Conservation (phyloP, 352 stramenopile species). For the Phytophthora tubulina region DNA sequence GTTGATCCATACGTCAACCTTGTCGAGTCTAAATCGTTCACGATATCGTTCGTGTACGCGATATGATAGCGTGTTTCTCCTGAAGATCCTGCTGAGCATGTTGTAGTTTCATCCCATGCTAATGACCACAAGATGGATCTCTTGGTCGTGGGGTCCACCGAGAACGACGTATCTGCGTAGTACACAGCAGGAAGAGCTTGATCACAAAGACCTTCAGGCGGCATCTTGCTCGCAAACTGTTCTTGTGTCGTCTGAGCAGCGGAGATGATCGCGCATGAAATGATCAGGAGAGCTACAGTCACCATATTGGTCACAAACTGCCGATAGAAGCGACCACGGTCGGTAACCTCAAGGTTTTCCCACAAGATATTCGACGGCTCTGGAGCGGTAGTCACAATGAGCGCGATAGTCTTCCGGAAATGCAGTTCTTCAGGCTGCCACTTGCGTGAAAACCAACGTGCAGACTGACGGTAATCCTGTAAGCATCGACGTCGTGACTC, state of each 20-base stretch:
- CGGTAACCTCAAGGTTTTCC: slow-evolving; percentile 83
- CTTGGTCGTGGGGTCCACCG: slow-evolving; percentile 10
- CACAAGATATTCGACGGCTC: slow-evolving; percentile 89
- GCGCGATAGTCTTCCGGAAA: slow-evolving; percentile 52
- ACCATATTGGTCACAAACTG: slow-evolving; percentile 71
- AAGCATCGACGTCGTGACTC: slow-evolving; percentile 77
- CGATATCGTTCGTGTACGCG: slow-evolving; percentile 45
- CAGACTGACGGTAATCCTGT: slow-evolving; percentile 76
- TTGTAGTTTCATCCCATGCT: slow-evolving; percentile 33
- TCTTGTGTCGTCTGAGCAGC: slow-evolving; percentile 52
- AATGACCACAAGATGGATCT: slow-evolving; percentile 39
- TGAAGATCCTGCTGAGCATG: slow-evolving; percentile 23
- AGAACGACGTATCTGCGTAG: slow-evolving; percentile 41
- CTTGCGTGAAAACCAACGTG: slow-evolving; percentile 45
- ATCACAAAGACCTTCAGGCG: slow-evolving; percentile 50
- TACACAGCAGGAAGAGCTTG: slow-evolving; percentile 47
- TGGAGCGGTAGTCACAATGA: slow-evolving; percentile 65
- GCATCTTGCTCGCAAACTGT: slow-evolving; percentile 48
- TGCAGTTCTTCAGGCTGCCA: slow-evolving; percentile 61
- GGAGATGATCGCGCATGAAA: slow-evolving; percentile 59
- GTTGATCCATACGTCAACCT: slow-evolving; percentile 19
- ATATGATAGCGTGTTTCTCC: slow-evolving; percentile 45
- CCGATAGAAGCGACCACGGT: slow-evolving; percentile 67
- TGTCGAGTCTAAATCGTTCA: slow-evolving; percentile 28
- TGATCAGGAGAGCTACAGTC: slow-evolving; percentile 56